These are phyloP conservation scores for Kuraishia capsulata DNA, from an alignment of 805 yeast genomes.

Conservation along the genomic window DNA sequence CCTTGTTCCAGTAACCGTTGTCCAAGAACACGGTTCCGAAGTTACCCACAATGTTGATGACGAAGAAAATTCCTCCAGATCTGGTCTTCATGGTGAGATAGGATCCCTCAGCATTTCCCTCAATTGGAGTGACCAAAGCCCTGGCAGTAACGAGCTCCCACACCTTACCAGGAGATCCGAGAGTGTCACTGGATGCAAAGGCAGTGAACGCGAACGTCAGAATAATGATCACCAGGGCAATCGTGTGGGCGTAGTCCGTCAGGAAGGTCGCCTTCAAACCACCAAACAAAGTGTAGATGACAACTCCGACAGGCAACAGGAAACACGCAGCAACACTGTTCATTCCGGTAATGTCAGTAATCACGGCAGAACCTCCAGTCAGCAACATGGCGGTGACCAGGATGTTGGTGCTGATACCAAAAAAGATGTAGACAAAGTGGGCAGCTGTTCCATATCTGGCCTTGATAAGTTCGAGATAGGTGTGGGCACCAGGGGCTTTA, in stretches of 20 bases:
- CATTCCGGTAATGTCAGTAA: conserved; percentile 71
- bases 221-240: conserved; percentile 68
- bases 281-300: conserved; percentile 68
- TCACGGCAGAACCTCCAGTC: conserved; percentile 85
- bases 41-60: conserved; percentile 81
- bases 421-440: conserved; percentile 63
- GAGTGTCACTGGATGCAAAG: conserved; percentile 54
- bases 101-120: conserved; percentile 79
- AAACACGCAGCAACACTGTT: conserved; percentile 74
- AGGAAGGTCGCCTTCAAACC: conserved; percentile 78
- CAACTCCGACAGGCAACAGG: conserved; percentile 73
- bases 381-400: conserved; percentile 88
- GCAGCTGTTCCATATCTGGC: conserved; percentile 74
- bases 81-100: conserved; percentile 82
- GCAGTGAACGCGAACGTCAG: conserved; percentile 75
- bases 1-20: conserved; percentile 84
- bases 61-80: conserved; percentile 83
- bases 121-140: conserved; percentile 54
- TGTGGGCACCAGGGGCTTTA: conserved; percentile 87
- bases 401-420: conserved; percentile 81
- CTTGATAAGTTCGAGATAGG: conserved; percentile 77
- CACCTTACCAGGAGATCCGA: conserved; percentile 79
- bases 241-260: conserved; percentile 76
- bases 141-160: conserved; percentile 64
- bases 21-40: conserved; percentile 85